Base-by-base conservation (phyloP, 164 flowering plant species). In the Sedum album region DNA sequence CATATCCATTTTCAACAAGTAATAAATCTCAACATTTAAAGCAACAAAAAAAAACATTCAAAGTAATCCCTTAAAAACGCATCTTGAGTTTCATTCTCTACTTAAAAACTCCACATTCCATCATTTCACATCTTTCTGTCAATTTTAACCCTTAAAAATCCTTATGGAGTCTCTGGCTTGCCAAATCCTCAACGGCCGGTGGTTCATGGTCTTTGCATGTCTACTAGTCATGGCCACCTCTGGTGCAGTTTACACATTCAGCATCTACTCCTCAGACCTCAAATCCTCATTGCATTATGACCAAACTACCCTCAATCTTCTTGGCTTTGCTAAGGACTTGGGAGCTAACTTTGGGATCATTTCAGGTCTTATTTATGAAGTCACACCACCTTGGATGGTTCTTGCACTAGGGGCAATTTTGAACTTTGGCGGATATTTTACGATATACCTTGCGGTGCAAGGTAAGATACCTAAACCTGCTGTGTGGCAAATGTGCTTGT, bases 401-500 rank as follows among this genome's bases (percentile, higher is more conserved):
- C 80, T 83, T 21, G 66, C 72, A 1, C 13, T 81, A 2, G 86
- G 86, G 0, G 80, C 82, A 7, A 69, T 66, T 48, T 60, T 83
- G 55, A 83, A 79, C 67, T 76, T 81, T 46, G 72, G 74, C 20
- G 81, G 82, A 20, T 83, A 83, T 76, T 77, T 81, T 77, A 79
- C 79, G 82, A 79, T 83, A 2, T 83, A 84, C 81, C 76, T 79
- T 0, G 74, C 81, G 17, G 84, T 79, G 41, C 75, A 78, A 31
- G 66, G 67, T 20, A 74, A 66, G 31, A 77, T 77, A 0, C 25
- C 72, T 11, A 70, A 36, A 20, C 82, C 83, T 18, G 65, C 51
- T 8, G 75, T 79, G 0, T 83, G 86, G 86, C 82, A 77, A 23
- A 81, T 83, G 82, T 83, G 86, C 64, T 9, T 76, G 1, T 83